A percentile compares a stretch with the other conserved stretches of the same genome.
These are phyloP conservation scores for Ustilago vetiveriae DNA, from an alignment of 1,284 basidiomycete species.

Conservation along the genomic window DNA sequence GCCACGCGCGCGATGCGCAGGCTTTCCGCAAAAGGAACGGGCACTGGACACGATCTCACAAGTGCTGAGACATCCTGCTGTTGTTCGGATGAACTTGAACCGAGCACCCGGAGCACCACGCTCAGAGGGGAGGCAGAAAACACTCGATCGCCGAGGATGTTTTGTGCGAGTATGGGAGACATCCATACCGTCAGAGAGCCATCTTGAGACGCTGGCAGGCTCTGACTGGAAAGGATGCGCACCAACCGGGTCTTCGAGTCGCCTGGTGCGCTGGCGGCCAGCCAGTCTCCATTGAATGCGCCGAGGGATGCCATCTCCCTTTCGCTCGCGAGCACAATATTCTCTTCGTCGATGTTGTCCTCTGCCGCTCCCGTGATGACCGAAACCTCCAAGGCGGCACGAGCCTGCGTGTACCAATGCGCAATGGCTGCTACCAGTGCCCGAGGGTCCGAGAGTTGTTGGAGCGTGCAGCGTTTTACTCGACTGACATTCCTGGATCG, in stretches of 20 bases:
- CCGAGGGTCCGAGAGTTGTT: slow-evolving; percentile 28
- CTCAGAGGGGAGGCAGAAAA: slow-evolving; percentile 19
- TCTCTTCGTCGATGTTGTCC: slow-evolving; percentile 57
- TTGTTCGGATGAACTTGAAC: slow-evolving; percentile 12
- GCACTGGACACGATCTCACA: slow-evolving; percentile 49
- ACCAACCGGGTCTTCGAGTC: slow-evolving; percentile 38
- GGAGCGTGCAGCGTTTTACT: slow-evolving; percentile 19
- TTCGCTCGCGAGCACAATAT: slow-evolving; percentile 54
- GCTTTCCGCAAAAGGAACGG: slow-evolving; percentile 60
- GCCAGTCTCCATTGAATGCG: slow-evolving; percentile 87
- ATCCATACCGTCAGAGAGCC: slow-evolving; percentile 24
- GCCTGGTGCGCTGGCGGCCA: slow-evolving; percentile 68
- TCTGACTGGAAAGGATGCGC: slow-evolving; percentile 41
- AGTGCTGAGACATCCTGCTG: slow-evolving; percentile 43
- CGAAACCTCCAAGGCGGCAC: slow-evolving; percentile 1
- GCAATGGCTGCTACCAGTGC: slow-evolving; percentile 37
- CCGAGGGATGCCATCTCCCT: slow-evolving; percentile 77
- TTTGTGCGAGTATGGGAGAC: slow-evolving; percentile 53
- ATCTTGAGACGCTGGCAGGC: slow-evolving; percentile 6
- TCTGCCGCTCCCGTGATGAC: slow-evolving; percentile 17
- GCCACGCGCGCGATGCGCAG: slow-evolving; percentile 84
- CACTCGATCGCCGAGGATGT: slow-evolving; percentile 41
- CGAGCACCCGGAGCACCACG: slow-evolving; percentile 33
- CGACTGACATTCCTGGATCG: slow-evolving; percentile 9
- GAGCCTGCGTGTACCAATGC: slow-evolving; percentile 33